phyloP scores from a whole-genome alignment of 305 asterid species.

The Andrographis paniculata region DNA sequence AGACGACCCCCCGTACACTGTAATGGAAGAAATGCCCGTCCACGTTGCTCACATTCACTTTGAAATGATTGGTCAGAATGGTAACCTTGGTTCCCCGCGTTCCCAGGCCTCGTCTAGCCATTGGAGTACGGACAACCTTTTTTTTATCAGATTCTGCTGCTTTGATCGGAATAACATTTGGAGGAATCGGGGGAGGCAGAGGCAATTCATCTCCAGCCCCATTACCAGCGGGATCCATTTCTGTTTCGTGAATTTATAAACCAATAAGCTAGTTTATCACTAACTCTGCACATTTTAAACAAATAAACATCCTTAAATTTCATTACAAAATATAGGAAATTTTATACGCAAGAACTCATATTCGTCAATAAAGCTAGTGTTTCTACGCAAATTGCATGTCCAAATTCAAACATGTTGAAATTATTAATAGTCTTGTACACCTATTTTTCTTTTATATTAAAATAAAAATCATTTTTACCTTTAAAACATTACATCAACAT shows the following conservation, averaged over 20 bases:
- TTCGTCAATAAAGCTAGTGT: too few relatives aligned
- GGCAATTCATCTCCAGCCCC: constrained; percentile 40
- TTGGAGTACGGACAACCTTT: constrained; percentile 40
- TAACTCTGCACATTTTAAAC: background rate
- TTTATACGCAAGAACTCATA: too few relatives aligned
- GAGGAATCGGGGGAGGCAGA: constrained; percentile 53
- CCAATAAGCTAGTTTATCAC: background rate
- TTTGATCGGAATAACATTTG: constrained; percentile 36
- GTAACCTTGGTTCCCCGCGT: constrained; percentile 53
- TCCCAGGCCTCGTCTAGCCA: constrained; percentile 68
- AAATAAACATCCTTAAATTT: too few relatives aligned
- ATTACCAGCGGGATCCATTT: constrained; percentile 32
- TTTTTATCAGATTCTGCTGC: constrained; percentile 27
- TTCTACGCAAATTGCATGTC: too few relatives aligned
- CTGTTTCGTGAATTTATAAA: too few relatives aligned
- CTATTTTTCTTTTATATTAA: too few relatives aligned
- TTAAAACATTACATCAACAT: too few relatives aligned
- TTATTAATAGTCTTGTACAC: too few relatives aligned
- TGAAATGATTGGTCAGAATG: constrained; percentile 65
- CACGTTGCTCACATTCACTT: constrained; percentile 46
- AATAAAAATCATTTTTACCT: too few relatives aligned
- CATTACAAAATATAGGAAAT: too few relatives aligned
- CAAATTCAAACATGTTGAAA: too few relatives aligned
- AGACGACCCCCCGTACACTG: too few relatives aligned
- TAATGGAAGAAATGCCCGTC: constrained; percentile 69